These are phyloP conservation scores for Dacryopinax spathularia DNA, from an alignment of 768 basidiomycete species.

Conservation along the genomic window DNA sequence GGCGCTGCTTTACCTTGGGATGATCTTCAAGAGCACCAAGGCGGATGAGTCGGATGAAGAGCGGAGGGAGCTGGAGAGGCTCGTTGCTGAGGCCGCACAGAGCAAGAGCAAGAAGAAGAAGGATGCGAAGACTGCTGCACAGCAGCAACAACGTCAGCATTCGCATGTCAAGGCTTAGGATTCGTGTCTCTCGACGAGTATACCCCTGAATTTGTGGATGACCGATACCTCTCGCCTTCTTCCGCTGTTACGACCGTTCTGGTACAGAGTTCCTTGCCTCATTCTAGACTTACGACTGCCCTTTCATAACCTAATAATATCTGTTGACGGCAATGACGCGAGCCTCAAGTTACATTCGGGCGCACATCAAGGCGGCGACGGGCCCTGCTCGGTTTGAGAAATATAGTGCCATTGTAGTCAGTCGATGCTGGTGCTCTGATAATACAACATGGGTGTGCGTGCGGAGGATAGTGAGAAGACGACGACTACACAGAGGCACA, in stretches of 20 bases:
- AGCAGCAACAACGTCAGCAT: not conserved
- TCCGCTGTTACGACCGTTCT: not conserved
- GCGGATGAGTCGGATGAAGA: slow-evolving; percentile 91
- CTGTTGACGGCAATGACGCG: too few relatives aligned
- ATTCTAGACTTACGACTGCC: not conserved
- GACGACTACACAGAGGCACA: not conserved
- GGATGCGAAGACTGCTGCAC: slow-evolving; percentile 2
- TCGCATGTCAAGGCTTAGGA: not conserved
- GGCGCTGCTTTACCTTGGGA: slow-evolving; percentile 77
- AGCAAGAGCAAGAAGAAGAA: slow-evolving; percentile 33
- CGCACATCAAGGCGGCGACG: too few relatives aligned
- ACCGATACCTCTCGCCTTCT: not conserved
- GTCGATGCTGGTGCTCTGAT: slow-evolving; percentile 5
- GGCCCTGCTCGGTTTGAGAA: too few relatives aligned
- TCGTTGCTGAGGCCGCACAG: slow-evolving; percentile 74
- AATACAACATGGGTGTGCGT: slow-evolving; percentile 1
- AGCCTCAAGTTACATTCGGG: too few relatives aligned
- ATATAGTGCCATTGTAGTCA: slow-evolving; percentile 2
- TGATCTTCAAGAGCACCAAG: slow-evolving; percentile 68
- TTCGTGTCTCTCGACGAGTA: not conserved
- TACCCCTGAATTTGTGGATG: not conserved
- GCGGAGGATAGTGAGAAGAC: not conserved
- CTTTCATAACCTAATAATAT: too few relatives aligned
- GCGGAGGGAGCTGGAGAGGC: slow-evolving; percentile 82
- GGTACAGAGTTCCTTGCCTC: not conserved